Conservation (phyloP, 768 basidiomycete genomes). For the Trametes cinnabarina region DNA sequence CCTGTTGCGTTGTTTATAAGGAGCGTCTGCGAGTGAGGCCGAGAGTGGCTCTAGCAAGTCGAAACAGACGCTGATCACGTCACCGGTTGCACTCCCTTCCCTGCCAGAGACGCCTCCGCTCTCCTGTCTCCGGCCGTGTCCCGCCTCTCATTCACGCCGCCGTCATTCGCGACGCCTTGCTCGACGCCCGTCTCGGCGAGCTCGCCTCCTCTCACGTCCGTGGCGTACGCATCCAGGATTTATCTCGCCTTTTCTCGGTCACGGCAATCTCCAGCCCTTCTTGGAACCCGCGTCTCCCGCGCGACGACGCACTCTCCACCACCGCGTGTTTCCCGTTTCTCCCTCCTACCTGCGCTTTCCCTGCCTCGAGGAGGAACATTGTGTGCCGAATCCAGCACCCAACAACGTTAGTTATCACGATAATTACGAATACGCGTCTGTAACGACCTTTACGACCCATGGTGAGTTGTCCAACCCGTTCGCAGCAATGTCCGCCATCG, state of each 20-base stretch:
- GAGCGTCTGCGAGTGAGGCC: too few species aligned
- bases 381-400: background rate
- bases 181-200: conserved; percentile 4
- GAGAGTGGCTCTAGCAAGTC: too few species aligned
- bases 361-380: background rate
- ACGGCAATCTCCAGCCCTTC: conserved; percentile 13
- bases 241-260: conserved; percentile 10
- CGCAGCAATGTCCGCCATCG: conserved; percentile 15
- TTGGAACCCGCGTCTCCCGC: conserved; percentile 2
- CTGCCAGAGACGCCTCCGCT: background rate
- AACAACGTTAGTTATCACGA: conserved; percentile 7
- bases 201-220: conserved; percentile 2
- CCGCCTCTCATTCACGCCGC: background rate
- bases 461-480: conserved; percentile 17
- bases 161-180: background rate
- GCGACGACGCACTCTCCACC: conserved; percentile 7
- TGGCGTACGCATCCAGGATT: background rate
- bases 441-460: conserved; percentile 19
- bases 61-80: background rate
- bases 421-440: conserved; percentile 5
- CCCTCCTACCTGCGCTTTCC: background rate
- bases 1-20: background rate
- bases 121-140: background rate
- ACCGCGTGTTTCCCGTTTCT: conserved; percentile 8
- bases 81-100: background rate